These are phyloP conservation scores for Phytophthora boehmeriae DNA, from an alignment of 352 stramenopile genomes.

Conservation along the genomic window DNA sequence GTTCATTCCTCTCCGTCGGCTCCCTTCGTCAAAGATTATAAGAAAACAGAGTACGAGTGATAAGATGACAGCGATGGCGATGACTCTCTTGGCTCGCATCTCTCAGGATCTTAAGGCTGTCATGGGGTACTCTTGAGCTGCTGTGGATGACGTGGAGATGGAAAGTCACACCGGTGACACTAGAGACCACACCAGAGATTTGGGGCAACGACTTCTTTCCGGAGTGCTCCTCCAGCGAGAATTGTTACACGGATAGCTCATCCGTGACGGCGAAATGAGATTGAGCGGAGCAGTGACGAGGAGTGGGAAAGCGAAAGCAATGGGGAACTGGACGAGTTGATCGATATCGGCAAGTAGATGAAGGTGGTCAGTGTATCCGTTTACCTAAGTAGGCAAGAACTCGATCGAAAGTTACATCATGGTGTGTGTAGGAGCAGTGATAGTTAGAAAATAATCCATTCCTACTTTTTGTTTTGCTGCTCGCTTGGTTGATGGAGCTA, in stretches of 20 bases:
- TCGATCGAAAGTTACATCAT: too few species aligned
- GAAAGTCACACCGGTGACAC: conserved; percentile 3
- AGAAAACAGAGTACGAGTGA: too few species aligned
- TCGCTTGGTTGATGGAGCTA: too few species aligned
- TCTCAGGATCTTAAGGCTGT: conserved; percentile 17
- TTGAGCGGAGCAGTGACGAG: conserved; percentile 24
- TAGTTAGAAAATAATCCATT: too few species aligned
- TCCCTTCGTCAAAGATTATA: too few species aligned
- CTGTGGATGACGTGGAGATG: conserved; percentile 20
- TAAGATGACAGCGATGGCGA: conserved; percentile 20
- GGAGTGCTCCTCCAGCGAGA: conserved; percentile 13
- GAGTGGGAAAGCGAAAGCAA: conserved; percentile 18
- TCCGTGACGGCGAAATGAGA: conserved; percentile 21
- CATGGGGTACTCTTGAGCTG: conserved; percentile 23
- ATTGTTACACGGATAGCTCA: conserved; percentile 26
- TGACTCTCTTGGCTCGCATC: conserved; percentile 30
- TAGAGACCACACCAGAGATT: conserved; percentile 13
- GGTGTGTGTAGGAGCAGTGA: too few species aligned
- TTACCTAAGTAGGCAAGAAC: too few species aligned
- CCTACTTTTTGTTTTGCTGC: too few species aligned
- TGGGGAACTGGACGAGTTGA: conserved; percentile 24
- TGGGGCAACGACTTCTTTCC: conserved; percentile 31
- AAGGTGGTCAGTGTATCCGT: too few species aligned
- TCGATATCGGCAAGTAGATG: too few species aligned
- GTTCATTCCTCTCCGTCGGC: conserved; percentile 6